Conservation (phyloP, 139 green algal genomes). For the Chloropicon primus region DNA sequence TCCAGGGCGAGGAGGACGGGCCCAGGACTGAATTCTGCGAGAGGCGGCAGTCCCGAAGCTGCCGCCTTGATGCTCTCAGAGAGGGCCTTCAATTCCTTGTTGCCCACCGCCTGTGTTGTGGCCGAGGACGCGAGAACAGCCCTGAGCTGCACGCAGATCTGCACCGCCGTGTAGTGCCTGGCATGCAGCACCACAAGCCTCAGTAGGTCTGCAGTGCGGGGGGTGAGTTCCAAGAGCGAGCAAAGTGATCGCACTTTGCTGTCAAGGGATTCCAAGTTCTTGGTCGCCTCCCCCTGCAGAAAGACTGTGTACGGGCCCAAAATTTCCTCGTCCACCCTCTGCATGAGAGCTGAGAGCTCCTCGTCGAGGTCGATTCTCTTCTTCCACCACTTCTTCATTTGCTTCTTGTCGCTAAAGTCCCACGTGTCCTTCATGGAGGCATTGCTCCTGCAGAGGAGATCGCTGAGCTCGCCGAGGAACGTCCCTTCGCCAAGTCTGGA, state of each 20-base stretch:
- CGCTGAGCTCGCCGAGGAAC: neutral
- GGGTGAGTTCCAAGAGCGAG: neutral
- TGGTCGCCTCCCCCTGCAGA: neutral
- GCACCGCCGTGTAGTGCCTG: neutral
- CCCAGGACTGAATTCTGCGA: neutral
- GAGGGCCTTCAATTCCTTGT: too few relatives aligned
- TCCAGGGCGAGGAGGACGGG: neutral
- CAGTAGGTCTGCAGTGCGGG: neutral
- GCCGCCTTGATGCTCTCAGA: too few relatives aligned
- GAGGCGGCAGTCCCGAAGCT: neutral
- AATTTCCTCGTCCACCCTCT: conserved; percentile 34
- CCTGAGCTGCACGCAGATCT: neutral
- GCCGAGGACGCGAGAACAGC: neutral
- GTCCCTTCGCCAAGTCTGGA: neutral
- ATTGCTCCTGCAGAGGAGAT: neutral
- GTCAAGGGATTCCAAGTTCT: neutral
- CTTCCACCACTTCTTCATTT: conserved; percentile 28
- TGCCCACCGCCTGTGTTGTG: too few relatives aligned
- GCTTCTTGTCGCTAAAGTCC: conserved; percentile 2
- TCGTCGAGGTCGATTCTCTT: conserved; percentile 39
- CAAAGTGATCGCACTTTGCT: neutral
- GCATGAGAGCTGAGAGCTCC: conserved; percentile 32
- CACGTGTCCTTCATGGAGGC: neutral
- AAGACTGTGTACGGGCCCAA: conserved; percentile 48
- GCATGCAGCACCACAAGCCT: conserved; percentile 31